Evolutionary conservation across 2,329 filamentous ascomycete genomes (phyloP), one percentile per base, ranked within the genome.

Genomic region (Bipolaris oryzae): DNA sequence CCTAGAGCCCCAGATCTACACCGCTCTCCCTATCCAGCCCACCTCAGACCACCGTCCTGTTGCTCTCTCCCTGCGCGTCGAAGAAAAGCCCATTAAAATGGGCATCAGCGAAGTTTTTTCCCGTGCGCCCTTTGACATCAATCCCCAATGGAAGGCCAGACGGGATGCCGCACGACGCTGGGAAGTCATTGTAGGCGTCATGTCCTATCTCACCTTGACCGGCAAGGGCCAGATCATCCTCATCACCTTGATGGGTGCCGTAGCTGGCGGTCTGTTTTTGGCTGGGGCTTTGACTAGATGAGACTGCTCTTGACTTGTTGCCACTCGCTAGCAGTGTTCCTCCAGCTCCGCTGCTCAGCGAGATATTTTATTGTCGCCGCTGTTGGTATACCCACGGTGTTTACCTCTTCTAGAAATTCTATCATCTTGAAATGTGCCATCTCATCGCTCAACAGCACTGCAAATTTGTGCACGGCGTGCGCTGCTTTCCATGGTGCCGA

Each of bases 11-110:
- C 77, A 83, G 25, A 79, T 76, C 21, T 98, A 98, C 75, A 82
- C 87, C 15, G 86, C 90, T 15, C 80, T 98, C 25, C 91, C 93
- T 1, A 79, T 96, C 1, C 85, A 96, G 59, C 82, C 85, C n/a
- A 90, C 88, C 7, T 95, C 91, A 51, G 95, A 99, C 74, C 95
- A 99, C 77, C 86, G 91, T 28, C 85, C 92, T 6, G 95, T 98
- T 2, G 90, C 87, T 45, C 80, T 96, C 21, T 85, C 89, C 3
- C 81, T 88, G 7, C 79, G 80, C 0, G 82, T 97, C 15, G 89
- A 91, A 1, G 77, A 91, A 5, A 63, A 65, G 39, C 75, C 82
- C 16, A 48, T 72, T 52, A 71, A 69, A 55, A 60, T 38, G 60
- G 60, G 60, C 28, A 57, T 63, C 16, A 67, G 71, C 20, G 78